Conservation (phyloP, 2,329 filamentous ascomycete species). For the Cytospora leucostoma region DNA sequence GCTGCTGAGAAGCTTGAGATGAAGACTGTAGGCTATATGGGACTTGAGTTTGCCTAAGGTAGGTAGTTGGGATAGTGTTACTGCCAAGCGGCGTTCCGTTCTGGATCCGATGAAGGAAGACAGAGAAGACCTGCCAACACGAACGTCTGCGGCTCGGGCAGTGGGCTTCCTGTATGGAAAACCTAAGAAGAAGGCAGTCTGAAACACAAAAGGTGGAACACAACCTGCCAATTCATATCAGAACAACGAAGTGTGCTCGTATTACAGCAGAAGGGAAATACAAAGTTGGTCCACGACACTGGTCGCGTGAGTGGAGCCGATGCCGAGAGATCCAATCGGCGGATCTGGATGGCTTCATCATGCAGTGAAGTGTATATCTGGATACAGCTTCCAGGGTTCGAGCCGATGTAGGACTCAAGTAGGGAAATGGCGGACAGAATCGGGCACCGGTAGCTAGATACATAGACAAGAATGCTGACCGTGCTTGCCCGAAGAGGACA, state of each 20-base stretch:
- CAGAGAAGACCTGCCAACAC: conserved; percentile 3
- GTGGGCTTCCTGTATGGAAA: neutral
- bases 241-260: conserved; percentile 13
- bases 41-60: conserved; percentile 22
- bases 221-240: conserved; percentile 22
- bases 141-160: conserved; percentile 4
- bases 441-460: conserved; percentile 10
- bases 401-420: conserved; percentile 3
- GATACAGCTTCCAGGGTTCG: neutral
- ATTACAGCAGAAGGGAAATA: conserved; percentile 9
- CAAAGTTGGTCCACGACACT: conserved; percentile 19
- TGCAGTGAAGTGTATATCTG: neutral
- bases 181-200: conserved; percentile 10
- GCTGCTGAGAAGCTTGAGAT: conserved; percentile 18
- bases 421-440: neutral
- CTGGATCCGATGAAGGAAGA: conserved; percentile 17
- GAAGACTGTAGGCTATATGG: conserved; percentile 5
- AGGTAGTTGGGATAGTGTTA: conserved; percentile 26
- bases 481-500: conserved; percentile 3
- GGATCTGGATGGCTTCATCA: conserved; percentile 8
- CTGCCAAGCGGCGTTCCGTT: conserved; percentile 10
- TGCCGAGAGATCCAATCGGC: conserved; percentile 16
- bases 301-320: conserved; percentile 23
- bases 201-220: conserved; percentile 10
- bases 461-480: conserved; percentile 13